A percentile compares a stretch with the other conserved stretches of the same genome.
phyloP scores from a whole-genome alignment of 768 basidiomycete genomes.

The Piloderma croceum region DNA sequence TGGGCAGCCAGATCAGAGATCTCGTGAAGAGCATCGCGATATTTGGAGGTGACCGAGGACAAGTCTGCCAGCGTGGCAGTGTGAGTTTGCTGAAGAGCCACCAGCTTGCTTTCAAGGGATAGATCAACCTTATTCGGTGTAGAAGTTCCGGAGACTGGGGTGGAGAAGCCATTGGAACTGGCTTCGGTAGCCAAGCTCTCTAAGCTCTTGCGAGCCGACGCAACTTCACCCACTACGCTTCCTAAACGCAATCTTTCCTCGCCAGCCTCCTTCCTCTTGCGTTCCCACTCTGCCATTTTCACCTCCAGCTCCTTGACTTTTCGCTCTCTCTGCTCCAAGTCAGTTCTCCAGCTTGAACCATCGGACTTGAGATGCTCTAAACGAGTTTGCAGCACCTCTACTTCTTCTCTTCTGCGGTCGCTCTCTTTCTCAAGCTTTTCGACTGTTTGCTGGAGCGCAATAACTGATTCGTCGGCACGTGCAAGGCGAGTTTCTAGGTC shows the following conservation, averaged over 20 bases:
- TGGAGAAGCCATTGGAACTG: conserved; percentile 25
- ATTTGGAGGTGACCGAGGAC: conserved; percentile 72
- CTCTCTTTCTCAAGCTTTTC: conserved; percentile 74
- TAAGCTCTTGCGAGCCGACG: conserved; percentile 61
- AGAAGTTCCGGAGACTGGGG: conserved; percentile 23
- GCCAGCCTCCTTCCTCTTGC: conserved; percentile 59
- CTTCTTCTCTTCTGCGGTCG: conserved; percentile 67
- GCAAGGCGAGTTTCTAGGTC: conserved; percentile 81
- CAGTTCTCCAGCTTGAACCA: conserved; percentile 75
- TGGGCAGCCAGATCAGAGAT: conserved; percentile 93
- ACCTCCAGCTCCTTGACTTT: conserved; percentile 71
- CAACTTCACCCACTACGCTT: conserved; percentile 63
- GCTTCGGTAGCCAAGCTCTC: conserved; percentile 40
- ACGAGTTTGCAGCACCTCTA: conserved; percentile 62
- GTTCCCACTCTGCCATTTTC: conserved; percentile 75
- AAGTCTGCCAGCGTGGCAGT: conserved; percentile 76
- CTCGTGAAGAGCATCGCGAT: conserved; percentile 82
- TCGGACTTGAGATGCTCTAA: conserved; percentile 66
- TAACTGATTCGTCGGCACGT: conserved; percentile 72
- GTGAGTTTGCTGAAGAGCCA: conserved; percentile 76
- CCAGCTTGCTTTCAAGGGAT: conserved; percentile 55
- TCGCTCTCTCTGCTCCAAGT: conserved; percentile 79
- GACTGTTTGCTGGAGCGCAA: conserved; percentile 62
- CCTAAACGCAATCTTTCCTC: conserved; percentile 64
- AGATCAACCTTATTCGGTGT: conserved; percentile 31